phyloP scores from a whole-genome alignment of 345 rosid genomes.

The Excoecaria agallocha region DNA sequence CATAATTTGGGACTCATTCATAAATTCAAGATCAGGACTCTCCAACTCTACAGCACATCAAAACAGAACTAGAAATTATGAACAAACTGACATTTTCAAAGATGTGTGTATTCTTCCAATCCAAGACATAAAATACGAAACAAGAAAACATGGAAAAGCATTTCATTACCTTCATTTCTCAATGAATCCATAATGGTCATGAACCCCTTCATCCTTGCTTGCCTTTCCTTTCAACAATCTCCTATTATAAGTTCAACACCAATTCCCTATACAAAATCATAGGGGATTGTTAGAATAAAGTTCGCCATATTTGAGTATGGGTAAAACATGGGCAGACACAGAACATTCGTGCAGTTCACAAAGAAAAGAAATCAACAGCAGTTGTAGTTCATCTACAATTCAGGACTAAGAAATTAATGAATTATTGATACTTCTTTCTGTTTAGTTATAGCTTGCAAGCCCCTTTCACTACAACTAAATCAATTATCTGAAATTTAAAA shows the following conservation, averaged over 20 bases:
- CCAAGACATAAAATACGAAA: background rate
- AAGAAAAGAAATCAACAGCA: background rate
- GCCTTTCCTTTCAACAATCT: slow-evolving; percentile 92
- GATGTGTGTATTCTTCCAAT: too few species aligned
- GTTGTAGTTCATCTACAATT: background rate
- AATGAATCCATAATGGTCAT: slow-evolving; percentile 98
- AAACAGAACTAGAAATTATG: background rate
- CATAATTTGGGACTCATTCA: slow-evolving; percentile 73
- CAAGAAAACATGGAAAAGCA: background rate
- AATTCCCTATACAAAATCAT: slow-evolving; percentile 52
- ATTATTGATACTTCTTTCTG: background rate
- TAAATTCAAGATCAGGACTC: slow-evolving; percentile 69
- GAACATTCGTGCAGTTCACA: background rate
- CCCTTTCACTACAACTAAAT: background rate
- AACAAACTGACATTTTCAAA: background rate
- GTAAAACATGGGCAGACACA: background rate
- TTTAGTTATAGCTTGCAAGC: background rate
- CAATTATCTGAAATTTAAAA: background rate
- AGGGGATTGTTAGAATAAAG: background rate
- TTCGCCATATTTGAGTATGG: background rate
- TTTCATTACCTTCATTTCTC: slow-evolving; percentile 67
- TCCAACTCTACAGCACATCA: slow-evolving; percentile 57
- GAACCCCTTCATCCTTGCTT: slow-evolving; percentile 83
- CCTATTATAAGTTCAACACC: slow-evolving; percentile 82
- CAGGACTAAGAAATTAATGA: background rate